Base-by-base conservation (phyloP, 495 filamentous ascomycete genomes). In the Penicillium pulvis region DNA sequence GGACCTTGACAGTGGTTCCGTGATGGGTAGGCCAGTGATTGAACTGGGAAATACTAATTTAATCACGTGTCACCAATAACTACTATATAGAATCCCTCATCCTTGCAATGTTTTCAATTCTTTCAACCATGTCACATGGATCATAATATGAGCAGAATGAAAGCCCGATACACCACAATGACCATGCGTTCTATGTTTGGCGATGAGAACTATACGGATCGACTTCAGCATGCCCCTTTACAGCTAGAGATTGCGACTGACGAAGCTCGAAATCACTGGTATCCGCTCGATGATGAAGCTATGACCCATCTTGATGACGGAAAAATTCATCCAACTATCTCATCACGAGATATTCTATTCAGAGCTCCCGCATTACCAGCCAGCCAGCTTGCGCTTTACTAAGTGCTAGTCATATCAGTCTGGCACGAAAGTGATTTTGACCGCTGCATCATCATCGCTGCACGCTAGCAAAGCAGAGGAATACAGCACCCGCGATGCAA, bases 181-280 rank as follows among this genome's bases (percentile, higher is more conserved):
- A 36, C 33, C 12, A 35, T 35, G 33, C 8, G 9, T 10, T 36
- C 12, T 3, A 8, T 14, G 1, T 14, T 14, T 36, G 7, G 33
- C 9, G 3, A 10, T 12, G 3, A 36, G 9, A 3, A 36, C 9
- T 3, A 14, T 12, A 14, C 2, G 12, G 33, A 36, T 36, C 20
- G 33, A 36, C 33, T 36, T 36, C 33, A 36, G 33, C 33, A 11
- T 36, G n/a, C 12, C 33, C 33, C 36, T 52, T 31, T 28, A 24
- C 56, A 57, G 23, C 41, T 57, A 31, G 46, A 43, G 36, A 41
- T 44, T 31, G 55, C 46, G 16, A 51, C 46, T 51, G 42, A 50
- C 6, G 45, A 57, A 57, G 55, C 55, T 51, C 55, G 46, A 49
- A 42, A 33, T 16, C 51, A 57, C 47, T 51, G 55, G 46, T 31